Evolutionary conservation across 805 yeast species (phyloP), one percentile per base, ranked within the genome.

Genomic region (Zygosaccharomyces siamensis): DNA sequence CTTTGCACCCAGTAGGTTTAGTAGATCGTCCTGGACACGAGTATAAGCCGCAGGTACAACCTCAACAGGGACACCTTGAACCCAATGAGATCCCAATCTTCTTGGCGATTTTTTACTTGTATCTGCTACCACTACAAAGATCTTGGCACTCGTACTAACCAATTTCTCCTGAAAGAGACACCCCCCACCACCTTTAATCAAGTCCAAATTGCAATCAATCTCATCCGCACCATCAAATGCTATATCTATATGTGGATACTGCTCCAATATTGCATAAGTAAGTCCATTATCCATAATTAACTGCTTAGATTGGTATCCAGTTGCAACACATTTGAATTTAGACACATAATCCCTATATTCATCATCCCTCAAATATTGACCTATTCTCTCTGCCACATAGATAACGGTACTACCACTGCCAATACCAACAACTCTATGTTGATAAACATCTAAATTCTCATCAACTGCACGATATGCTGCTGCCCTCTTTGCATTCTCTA

Each of bases 151-250:
- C 48, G 80, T 77, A 14, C 97, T 96, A 11, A 93, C 96, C 46
- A 93, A 75, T 71, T 93, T 93, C 68, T 93, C 99, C 72, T 92
- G 99, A 72, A 93, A 84, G 54, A 89, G 74, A 68, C 99, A 93
- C 1, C 97, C 99, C 37, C 99, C 99, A 43, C 99, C 99, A 57
- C 99, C 99, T 71, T 93, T 93, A 66, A 93, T 93, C 60, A 90
- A 82, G 64, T 89, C 87, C 59, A 93, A 75, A 18, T 75, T 64
- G 4, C 79, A 64, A 68, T 92, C 99, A 49, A 90, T 90, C 69
- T 93, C 99, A 69, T 93, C 99, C 2, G 99, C 98, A 39, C 99
- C 99, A 68, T 93, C 99, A 66, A 93, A 93, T 1, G 97, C 96
- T 58, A 93, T 81, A 65, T 93, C 99, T 39, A 93, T 72, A 23